Evolutionary conservation across 495 filamentous ascomycete species (phyloP), one percentile per base, ranked within the genome.

Genomic region (Aspergillus affinis): DNA sequence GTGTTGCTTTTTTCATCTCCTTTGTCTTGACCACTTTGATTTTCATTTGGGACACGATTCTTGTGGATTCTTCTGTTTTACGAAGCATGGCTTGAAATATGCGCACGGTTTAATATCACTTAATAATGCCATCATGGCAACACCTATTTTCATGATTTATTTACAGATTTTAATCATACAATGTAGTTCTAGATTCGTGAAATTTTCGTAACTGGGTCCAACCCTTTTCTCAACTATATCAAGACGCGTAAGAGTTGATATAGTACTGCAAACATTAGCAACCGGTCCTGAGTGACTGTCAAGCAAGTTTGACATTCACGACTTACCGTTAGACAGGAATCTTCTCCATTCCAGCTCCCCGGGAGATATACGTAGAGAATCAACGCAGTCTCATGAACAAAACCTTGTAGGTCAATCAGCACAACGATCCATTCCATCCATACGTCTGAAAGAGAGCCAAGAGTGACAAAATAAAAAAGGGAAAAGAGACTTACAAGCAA

Each of bases 361-460:
- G 90, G 84, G 54, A 97, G 78, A 69, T 93, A 98, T 20, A 98
- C 94, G 67, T 98, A 98, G 3, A 97, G 76, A 21, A 97, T 88
- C 53, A 98, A 69, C 0, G 92, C 93, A 69, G 89, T 89, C n/a
- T 92, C 90, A 64, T 88, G 76, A 55, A 84, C 79, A 57, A 89
- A 86, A 61, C 82, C 84, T 41, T 6, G 23, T 20, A 41, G 48
- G 17, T 56, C n/a, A n/a, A 53, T 62, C 48, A 62, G 61, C 12
- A 44, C 27, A 6, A 32, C 18, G 19, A 47, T 6, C 12, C 44
- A 18, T 45, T 44, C n/a, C 8, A 6, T 26, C 23, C 2, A 26
- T 26, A 4, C 23, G 4, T 26, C 23, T 26, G 4, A 4, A 26
- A 26, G 4, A 26, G 23, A 26, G 23, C 23, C 23, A 26, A 26